Evolutionary conservation across 75 land plant genomes (phyloP), one percentile per base, ranked within the genome.

Genomic region (Sequoiadendron giganteum): DNA sequence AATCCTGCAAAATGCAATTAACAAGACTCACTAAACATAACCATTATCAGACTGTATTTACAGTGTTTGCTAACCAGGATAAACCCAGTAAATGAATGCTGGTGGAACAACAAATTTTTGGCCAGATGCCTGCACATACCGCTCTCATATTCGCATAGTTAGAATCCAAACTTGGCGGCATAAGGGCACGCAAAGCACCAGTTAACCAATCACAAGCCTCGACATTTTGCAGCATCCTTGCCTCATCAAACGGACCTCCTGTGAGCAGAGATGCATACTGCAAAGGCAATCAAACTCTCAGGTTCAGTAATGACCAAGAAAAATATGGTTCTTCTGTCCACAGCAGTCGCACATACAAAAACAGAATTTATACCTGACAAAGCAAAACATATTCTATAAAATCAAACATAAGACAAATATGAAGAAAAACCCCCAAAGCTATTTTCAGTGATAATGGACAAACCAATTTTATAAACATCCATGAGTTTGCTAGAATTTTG

Each of bases 121-220:
- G 88, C 25, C 39, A 81, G 48, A 42, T 36, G 28, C 21, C 87
- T 16, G 8, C 32, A 83, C 97, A 85, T 96, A 98, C 99, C 48
- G 99, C 96, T 86, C 94, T 90, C 94, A 97, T 97, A 76, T 95
- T 94, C 75, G 94, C 95, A 94, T 96, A 98, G 65, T 81, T 86
- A 65, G 96, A 90, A 95, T 97, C 99, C 92, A 98, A 89, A 86
- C 89, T 90, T 40, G 99, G 97, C 19, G 94, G 93, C 89, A 96
- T 95, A 76, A 98, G 93, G 82, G 92, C 90, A 49, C 92, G 94
- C 58, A 97, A 86, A 80, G 99, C 95, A 86, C 88, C 88, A 77
- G 95, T 86, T 86, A 98, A 91, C 99, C 99, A 98, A 83, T 98
- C 99, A 92, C 99, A 98, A 86, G 99, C 99, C 86, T 97, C 99